These are phyloP conservation scores for Rhododendron ovatum DNA, from an alignment of 148 eudicot genomes.

Conservation along the genomic window DNA sequence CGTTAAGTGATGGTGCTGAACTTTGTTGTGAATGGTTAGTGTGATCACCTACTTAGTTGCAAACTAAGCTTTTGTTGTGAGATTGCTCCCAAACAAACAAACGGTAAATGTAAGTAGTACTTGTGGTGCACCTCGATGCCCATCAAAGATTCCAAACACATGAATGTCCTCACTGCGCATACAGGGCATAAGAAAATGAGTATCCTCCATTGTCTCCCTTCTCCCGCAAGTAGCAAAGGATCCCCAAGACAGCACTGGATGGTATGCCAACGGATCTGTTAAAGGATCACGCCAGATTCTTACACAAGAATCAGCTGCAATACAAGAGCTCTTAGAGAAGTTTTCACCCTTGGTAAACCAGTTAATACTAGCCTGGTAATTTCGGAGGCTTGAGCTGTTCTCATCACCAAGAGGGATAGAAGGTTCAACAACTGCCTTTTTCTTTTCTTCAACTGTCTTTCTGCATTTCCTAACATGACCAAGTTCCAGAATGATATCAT, in stretches of 20 bases:
- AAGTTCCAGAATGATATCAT: constrained; percentile 63
- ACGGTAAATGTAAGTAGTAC: background rate
- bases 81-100: constrained; percentile 10
- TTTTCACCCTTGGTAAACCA: constrained; percentile 67
- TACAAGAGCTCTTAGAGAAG: constrained; percentile 27
- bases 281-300: constrained; percentile 31
- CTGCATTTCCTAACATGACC: constrained; percentile 34
- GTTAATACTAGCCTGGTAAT: constrained; percentile 43
- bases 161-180: constrained; percentile 51
- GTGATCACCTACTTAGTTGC: background rate
- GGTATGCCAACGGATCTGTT: constrained; percentile 33
- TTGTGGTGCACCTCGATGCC: constrained; percentile 79
- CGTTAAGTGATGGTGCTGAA: background rate
- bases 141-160: constrained; percentile 85
- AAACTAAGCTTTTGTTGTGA: background rate
- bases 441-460: constrained; percentile 18
- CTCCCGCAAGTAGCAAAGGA: constrained; percentile 86
- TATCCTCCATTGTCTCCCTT: constrained; percentile 96
- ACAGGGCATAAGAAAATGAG: constrained; percentile 74
- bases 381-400: constrained; percentile 19
- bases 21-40: background rate
- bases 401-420: constrained; percentile 19
- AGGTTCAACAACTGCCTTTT: constrained; percentile 11
- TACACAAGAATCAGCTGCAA: constrained; percentile 26
- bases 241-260: constrained; percentile 76